Percentiles rank a stretch among this genome's conserved stretches.
These are phyloP conservation scores for Diplodia scrobiculata DNA, from an alignment of 2,329 filamentous ascomycete genomes.

Conservation along the genomic window DNA sequence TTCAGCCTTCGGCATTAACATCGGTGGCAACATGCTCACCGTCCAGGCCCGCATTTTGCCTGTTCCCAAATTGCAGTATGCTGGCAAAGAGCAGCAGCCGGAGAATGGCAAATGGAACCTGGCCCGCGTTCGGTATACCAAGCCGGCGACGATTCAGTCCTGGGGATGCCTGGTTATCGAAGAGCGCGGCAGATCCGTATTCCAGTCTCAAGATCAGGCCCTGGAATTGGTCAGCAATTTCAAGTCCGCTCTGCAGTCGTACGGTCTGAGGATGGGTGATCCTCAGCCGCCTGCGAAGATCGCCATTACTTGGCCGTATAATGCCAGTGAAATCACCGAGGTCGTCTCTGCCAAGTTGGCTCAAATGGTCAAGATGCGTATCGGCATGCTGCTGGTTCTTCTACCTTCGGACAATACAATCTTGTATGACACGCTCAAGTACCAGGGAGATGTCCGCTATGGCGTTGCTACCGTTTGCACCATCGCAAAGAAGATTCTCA, in stretches of 20 bases:
- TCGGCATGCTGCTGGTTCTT: constrained; percentile 36
- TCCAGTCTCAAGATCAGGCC: constrained; percentile 14
- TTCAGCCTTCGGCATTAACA: constrained; percentile 62
- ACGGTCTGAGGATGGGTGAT: constrained; percentile 16
- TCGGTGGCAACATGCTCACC: constrained; percentile 66
- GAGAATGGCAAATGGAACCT: constrained; percentile 70
- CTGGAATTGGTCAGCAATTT: constrained; percentile 11
- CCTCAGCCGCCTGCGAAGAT: constrained; percentile 22
- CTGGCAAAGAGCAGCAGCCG: constrained; percentile 39
- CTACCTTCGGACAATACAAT: constrained; percentile 39
- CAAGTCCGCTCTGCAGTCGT: constrained; percentile 10
- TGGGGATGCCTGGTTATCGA: constrained; percentile 43
- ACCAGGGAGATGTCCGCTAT: constrained; percentile 33
- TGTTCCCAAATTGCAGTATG: constrained; percentile 65
- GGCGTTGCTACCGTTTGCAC: constrained; percentile 36
- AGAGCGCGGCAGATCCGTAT: constrained; percentile 23
- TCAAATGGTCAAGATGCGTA: constrained; percentile 20
- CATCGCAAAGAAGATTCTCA: constrained; percentile 44
- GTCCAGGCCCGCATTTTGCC: constrained; percentile 70
- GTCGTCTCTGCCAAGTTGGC: constrained; percentile 14
- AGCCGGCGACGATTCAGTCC: constrained; percentile 32
- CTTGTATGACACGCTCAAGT: constrained; percentile 39
- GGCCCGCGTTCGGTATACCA: constrained; percentile 41
- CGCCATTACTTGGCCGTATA: constrained; percentile 9
- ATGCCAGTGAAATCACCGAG: constrained; percentile 18